Percentiles rank a stretch among this genome's conserved stretches.
Evolutionary conservation across 176 grass and related monocot species (phyloP).

Genomic region (Neostapfia colusana): DNA sequence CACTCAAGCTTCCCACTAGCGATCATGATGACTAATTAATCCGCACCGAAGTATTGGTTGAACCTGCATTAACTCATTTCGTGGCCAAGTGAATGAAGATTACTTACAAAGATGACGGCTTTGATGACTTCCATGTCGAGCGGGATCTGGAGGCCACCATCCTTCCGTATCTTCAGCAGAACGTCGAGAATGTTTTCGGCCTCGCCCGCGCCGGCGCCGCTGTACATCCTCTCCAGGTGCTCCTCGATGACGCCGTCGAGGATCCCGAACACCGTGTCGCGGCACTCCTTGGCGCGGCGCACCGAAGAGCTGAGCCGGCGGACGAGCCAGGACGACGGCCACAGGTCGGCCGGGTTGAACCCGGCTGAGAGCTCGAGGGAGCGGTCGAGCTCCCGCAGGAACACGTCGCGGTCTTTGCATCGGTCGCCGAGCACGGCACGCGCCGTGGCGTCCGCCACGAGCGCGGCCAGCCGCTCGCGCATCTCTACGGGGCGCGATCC

Average conservation of each 20-base stretch:
- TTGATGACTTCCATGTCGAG: conserved; percentile 51
- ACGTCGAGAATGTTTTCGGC: conserved; percentile 54
- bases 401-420: conserved; percentile 53
- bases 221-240: conserved; percentile 35
- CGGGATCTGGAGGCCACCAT: conserved; percentile 36
- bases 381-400: conserved; percentile 26
- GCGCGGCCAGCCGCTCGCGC: conserved; percentile 38
- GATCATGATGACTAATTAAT: background rate
- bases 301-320: conserved; percentile 34
- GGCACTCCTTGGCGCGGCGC: conserved; percentile 32
- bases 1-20: background rate
- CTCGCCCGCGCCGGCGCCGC: background rate
- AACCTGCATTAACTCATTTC: no score
- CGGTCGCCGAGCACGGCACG: conserved; percentile 52
- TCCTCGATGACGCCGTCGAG: conserved; percentile 58
- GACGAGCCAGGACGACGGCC: conserved; percentile 51
- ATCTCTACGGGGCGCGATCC: conserved; percentile 36
- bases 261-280: conserved; percentile 41
- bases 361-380: conserved; percentile 11
- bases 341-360: conserved; percentile 60
- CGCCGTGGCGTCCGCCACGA: conserved; percentile 37
- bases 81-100: no score
- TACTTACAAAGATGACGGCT: conserved; percentile 60
- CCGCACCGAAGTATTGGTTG: background rate
- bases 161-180: conserved; percentile 53